Conservation (phyloP, 768 basidiomycete species). For the Suillus spraguei region DNA sequence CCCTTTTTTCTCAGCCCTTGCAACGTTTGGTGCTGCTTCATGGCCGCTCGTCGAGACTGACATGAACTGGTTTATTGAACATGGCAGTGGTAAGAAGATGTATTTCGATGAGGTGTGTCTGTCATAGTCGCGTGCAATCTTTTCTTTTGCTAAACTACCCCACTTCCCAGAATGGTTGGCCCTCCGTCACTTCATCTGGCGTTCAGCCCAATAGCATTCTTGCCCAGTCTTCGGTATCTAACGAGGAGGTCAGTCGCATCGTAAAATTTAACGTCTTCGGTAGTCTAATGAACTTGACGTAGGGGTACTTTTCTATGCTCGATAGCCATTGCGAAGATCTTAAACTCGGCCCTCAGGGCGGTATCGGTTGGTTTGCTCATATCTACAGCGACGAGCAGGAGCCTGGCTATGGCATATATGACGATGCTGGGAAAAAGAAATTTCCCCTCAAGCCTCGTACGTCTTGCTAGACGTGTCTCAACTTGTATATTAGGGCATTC, state of each 20-base stretch:
- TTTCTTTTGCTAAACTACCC: neutral
- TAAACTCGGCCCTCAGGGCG: constrained; percentile 59
- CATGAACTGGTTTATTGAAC: constrained; percentile 67
- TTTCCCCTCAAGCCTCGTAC: constrained; percentile 68
- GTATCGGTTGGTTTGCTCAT: constrained; percentile 83
- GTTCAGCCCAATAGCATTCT: constrained; percentile 66
- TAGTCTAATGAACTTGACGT: constrained; percentile 27
- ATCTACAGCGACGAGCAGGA: constrained; percentile 69
- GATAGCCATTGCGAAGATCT: constrained; percentile 65
- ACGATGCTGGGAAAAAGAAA: constrained; percentile 49
- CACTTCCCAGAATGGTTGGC: constrained; percentile 72
- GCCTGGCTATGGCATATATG: constrained; percentile 74
- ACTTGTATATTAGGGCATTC: neutral
- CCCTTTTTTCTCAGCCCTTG: constrained; percentile 55
- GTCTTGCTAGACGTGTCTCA: constrained; percentile 45
- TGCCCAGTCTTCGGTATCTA: constrained; percentile 63
- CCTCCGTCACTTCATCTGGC: constrained; percentile 58
- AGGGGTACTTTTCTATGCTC: constrained; percentile 66
- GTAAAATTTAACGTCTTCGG: constrained; percentile 18
- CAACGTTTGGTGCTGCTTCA: constrained; percentile 48
- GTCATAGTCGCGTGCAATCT: neutral
- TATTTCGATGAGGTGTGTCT: constrained; percentile 64
- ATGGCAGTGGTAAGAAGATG: constrained; percentile 72
- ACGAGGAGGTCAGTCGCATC: constrained; percentile 49
- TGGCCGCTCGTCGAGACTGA: constrained; percentile 66